Base-by-base conservation (phyloP, 139 green algal species). In the Volvox reticuliferus region DNA sequence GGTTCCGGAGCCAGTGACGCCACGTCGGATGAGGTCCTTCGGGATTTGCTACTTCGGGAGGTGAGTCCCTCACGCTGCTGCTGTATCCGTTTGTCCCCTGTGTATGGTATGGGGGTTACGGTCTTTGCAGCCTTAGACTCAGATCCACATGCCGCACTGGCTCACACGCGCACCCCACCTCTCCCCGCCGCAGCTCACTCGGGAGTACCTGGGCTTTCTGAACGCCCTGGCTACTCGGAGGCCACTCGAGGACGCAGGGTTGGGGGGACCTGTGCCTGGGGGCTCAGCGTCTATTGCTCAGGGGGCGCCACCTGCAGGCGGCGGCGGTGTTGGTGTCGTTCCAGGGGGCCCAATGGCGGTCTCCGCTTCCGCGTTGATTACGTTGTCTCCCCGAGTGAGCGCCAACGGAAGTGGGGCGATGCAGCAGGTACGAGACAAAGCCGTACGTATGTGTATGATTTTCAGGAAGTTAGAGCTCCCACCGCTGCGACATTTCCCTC, bases 141-240 rank as follows among this genome's bases (percentile, higher is more conserved):
- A n/a, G n/a, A n/a, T n/a, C n/a, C n/a, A n/a, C n/a, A n/a, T n/a
- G n/a, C n/a, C n/a, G n/a, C n/a, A n/a, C n/a, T n/a, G n/a, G 20
- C 32, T 18, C 62, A 9, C n/a, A 55, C 65, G 2, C 21, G 21
- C 65, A 30, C 65, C 65, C 65, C 65, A 24, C 65, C 21, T 12
- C 65, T 30, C 65, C 65, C 65, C 65, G 6, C 2, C 71, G 71
- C 87, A 98, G 80, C 87, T 97, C 0, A 97, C 94, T 0, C 93
- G 95, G 24, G 96, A 98, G 92, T 92, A 96, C 84, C 82, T 95
- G 26, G 30, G 28, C 0, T 92, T 98, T 80, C 93, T 98, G 0
- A 69, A 88, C 30, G 68, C 81, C 0, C 44, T 94, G 2, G 88
- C 78, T 5, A 82, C 88, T 69, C 82, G 79, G 20, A 62, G 90